Evolutionary conservation across 306 rosid genomes (phyloP).

Genomic region (Prunus fruticosa): DNA sequence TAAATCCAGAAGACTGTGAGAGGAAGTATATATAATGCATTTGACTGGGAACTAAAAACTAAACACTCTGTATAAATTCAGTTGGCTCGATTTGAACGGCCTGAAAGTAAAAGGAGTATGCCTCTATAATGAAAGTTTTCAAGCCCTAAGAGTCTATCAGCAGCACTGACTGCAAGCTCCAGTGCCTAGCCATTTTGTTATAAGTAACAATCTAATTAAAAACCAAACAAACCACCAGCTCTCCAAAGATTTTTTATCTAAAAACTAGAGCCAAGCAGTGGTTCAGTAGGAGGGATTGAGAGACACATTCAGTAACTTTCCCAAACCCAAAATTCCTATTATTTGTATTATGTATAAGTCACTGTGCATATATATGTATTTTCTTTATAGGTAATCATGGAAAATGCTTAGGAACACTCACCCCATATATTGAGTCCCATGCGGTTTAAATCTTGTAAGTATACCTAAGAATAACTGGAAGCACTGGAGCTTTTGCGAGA

Average conservation of each 20-base stretch:
- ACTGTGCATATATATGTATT: not conserved
- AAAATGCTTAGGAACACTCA: slow-evolving; percentile 33
- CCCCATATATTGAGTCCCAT: slow-evolving; percentile 99
- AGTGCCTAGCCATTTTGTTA: not conserved
- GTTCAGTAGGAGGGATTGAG: not conserved
- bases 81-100: too few relatives aligned
- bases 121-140: too few relatives aligned
- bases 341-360: not conserved
- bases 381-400: slow-evolving; percentile 9
- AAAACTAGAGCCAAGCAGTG: not conserved
- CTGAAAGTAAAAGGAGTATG: not conserved
- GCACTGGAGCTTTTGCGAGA: slow-evolving; percentile 70
- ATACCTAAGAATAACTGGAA: slow-evolving; percentile 82
- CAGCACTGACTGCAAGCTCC: too few relatives aligned
- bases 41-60: too few relatives aligned
- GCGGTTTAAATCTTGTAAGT: slow-evolving; percentile 87
- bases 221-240: not conserved
- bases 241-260: not conserved
- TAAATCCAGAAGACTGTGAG: not conserved
- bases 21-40: too few relatives aligned
- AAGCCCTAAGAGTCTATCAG: too few relatives aligned
- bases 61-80: too few relatives aligned
- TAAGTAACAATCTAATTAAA: not conserved
- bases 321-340: not conserved
- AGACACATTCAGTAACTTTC: not conserved